A percentile compares a stretch with the other conserved stretches of the same genome.
Conservation (phyloP, 208 protist species). For the Leishmania gerbilli region DNA sequence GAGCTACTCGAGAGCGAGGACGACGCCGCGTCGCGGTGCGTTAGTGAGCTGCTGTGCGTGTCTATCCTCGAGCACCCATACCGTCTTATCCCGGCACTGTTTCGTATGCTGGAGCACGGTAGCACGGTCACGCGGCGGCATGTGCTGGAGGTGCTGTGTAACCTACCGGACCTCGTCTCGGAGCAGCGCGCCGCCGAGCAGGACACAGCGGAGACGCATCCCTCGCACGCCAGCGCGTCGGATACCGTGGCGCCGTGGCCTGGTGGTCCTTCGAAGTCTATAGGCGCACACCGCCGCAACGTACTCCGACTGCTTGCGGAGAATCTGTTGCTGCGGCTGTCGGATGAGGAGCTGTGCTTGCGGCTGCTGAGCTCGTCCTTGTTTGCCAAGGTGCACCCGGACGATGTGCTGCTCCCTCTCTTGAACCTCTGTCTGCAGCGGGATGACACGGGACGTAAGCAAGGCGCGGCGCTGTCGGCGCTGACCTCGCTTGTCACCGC, state of each 20-base stretch:
- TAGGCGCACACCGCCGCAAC: conserved; percentile 38
- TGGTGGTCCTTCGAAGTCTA: not conserved
- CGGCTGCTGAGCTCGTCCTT: conserved; percentile 66
- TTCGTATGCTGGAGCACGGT: conserved; percentile 69
- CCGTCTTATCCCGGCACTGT: conserved; percentile 67
- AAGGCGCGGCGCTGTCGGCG: conserved; percentile 48
- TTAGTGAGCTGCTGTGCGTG: conserved; percentile 59
- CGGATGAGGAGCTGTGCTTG: conserved; percentile 79
- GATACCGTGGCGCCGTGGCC: not conserved
- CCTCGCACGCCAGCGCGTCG: not conserved
- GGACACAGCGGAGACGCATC: not conserved
- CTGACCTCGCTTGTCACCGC: conserved; percentile 54
- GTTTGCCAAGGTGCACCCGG: conserved; percentile 77
- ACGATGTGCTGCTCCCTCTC: conserved; percentile 73
- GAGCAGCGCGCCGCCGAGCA: not conserved
- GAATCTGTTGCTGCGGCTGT: conserved; percentile 69
- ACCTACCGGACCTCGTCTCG: conserved; percentile 46
- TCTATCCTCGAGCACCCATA: conserved; percentile 67
- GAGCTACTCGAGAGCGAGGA: conserved; percentile 62
- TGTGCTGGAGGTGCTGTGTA: conserved; percentile 70
- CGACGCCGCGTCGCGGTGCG: conserved; percentile 74
- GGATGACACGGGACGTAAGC: conserved; percentile 52
- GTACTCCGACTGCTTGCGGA: conserved; percentile 70
- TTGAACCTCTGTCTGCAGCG: conserved; percentile 52
- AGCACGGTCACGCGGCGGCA: conserved; percentile 55